Conservation (phyloP, 1,139 yeast species). For the Casaregolazyma lundiana region DNA sequence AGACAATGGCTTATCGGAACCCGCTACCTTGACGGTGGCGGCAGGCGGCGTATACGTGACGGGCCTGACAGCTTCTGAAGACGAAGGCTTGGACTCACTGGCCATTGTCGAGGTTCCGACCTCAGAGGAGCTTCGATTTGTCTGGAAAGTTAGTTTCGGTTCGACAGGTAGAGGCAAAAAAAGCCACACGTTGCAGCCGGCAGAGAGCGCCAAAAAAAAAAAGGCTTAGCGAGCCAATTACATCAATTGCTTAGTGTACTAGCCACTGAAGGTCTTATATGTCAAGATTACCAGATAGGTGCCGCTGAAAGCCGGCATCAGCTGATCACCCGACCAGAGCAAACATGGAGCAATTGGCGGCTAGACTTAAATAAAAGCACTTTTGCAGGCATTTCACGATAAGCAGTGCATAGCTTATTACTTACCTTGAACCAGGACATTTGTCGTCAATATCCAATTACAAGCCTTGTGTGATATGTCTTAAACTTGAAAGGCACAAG, state of each 20-base stretch:
- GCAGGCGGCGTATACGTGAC: neutral
- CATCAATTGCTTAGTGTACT: neutral
- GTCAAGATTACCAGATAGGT: neutral
- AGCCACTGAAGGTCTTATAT: neutral
- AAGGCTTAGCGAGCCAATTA: too few relatives aligned
- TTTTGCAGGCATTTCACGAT: too few relatives aligned
- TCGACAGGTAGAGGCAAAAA: too few relatives aligned
- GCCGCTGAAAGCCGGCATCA: neutral
- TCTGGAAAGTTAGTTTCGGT: constrained; percentile 1
- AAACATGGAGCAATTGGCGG: neutral
- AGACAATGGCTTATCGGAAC: constrained; percentile 16
- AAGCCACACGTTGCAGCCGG: too few relatives aligned
- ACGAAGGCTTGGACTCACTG: neutral
- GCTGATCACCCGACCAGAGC: neutral
- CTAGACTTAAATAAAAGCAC: too few relatives aligned
- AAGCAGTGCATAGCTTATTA: too few relatives aligned
- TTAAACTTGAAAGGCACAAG: neutral
- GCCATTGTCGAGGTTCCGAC: constrained; percentile 1
- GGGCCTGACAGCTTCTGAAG: constrained; percentile 3
- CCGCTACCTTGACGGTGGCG: constrained; percentile 11
- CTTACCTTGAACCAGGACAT: constrained; percentile 10
- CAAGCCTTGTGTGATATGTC: too few relatives aligned
- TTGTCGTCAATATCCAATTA: neutral
- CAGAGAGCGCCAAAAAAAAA: too few relatives aligned
- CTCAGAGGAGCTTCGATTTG: neutral